Evolutionary conservation across 371 early-diverging fungal species (phyloP).

Genomic region (Entomophthora muscae): DNA sequence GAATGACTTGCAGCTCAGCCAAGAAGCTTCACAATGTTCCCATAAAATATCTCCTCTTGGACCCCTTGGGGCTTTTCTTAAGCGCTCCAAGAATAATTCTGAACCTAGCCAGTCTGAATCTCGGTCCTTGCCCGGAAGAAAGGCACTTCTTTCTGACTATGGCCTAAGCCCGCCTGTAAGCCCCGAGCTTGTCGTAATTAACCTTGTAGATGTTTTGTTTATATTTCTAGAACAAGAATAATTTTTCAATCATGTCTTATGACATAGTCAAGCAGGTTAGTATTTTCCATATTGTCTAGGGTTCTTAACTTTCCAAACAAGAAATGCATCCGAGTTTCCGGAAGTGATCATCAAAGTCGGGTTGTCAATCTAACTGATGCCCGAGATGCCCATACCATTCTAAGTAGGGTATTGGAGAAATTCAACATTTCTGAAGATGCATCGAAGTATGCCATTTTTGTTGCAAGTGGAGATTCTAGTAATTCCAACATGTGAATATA

Average conservation of each 20-base stretch:
- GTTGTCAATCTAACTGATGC: conserved; percentile 39
- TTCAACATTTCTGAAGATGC: conserved; percentile 43
- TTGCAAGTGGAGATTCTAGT: conserved; percentile 36
- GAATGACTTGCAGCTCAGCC: not conserved
- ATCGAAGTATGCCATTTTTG: conserved; percentile 36
- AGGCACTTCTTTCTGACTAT: not conserved
- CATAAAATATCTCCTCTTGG: not conserved
- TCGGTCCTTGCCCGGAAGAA: not conserved
- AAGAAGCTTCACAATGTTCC: not conserved
- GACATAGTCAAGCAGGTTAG: not conserved
- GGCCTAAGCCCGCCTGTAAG: not conserved
- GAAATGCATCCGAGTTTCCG: conserved; percentile 44
- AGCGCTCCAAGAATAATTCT: not conserved
- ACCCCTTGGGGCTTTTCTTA: not conserved
- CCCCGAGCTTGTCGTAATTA: not conserved
- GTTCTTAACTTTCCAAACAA: conserved; percentile 13
- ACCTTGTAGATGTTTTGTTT: not conserved
- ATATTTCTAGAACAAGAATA: not conserved
- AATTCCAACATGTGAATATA: too few relatives aligned
- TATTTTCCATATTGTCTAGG: not conserved
- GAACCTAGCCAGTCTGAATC: not conserved
- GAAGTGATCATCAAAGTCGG: conserved; percentile 41
- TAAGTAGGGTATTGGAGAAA: conserved; percentile 39
- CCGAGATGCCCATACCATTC: conserved; percentile 28
- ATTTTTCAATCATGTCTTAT: not conserved